Percentiles rank a stretch among this genome's conserved stretches.
Evolutionary conservation across 78 protist species (phyloP).

Genomic region (Ministeria vibrans): DNA sequence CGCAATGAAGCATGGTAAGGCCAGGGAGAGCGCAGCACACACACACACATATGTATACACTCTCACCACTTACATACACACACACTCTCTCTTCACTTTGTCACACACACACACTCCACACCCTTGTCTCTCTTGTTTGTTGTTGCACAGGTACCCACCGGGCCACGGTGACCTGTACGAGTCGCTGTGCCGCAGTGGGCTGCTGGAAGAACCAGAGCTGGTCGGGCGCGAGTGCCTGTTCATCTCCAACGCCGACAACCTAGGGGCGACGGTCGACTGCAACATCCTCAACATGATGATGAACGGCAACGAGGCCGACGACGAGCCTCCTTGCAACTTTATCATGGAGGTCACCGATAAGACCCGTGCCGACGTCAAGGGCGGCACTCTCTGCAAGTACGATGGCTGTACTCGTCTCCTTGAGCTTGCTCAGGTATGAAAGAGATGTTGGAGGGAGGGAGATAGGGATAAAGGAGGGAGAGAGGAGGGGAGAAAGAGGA

Average conservation of each 20-base stretch:
- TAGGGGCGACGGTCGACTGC: slow-evolving; percentile 94
- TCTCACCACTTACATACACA: too few relatives aligned
- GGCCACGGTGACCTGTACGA: slow-evolving; percentile 93
- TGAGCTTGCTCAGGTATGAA: slow-evolving; percentile 91
- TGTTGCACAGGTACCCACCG: slow-evolving; percentile 89
- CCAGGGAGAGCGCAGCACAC: too few relatives aligned
- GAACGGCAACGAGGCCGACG: neutral
- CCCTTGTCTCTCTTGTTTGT: neutral
- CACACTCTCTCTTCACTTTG: too few relatives aligned
- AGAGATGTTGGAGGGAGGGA: too few relatives aligned
- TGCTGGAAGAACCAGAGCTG: slow-evolving; percentile 49
- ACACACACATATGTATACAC: too few relatives aligned
- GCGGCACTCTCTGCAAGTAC: slow-evolving; percentile 88
- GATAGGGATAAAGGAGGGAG: too few relatives aligned
- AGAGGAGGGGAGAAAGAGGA: too few relatives aligned
- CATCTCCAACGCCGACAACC: slow-evolving; percentile 95
- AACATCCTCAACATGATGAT: slow-evolving; percentile 32
- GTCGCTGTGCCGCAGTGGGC: slow-evolving; percentile 51
- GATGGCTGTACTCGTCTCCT: slow-evolving; percentile 64
- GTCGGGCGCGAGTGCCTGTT: slow-evolving; percentile 84
- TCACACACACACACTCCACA: too few relatives aligned
- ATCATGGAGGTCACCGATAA: slow-evolving; percentile 91
- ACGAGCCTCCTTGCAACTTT: slow-evolving; percentile 15
- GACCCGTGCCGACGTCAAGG: slow-evolving; percentile 94
- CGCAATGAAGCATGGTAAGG: neutral